These are phyloP conservation scores for Ustulina deusta DNA, from an alignment of 2,329 filamentous ascomycete species.

Conservation along the genomic window DNA sequence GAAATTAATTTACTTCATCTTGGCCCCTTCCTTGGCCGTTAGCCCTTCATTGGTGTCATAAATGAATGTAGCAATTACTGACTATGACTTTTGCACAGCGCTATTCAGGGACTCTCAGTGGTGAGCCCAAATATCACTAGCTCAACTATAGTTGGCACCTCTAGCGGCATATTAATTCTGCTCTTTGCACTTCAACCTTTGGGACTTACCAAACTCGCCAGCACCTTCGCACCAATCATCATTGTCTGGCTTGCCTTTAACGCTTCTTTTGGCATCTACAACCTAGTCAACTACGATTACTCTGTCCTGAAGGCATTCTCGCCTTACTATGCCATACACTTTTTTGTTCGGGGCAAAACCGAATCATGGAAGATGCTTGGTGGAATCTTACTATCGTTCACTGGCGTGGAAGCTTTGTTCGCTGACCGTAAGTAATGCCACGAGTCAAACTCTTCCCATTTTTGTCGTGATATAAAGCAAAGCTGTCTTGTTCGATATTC, in stretches of 20 bases:
- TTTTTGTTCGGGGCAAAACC: constrained; percentile 68
- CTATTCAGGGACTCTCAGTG: constrained; percentile 73
- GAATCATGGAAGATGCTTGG: constrained; percentile 74
- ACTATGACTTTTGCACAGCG: constrained; percentile 52
- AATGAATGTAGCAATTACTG: constrained; percentile 3
- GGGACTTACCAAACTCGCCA: constrained; percentile 70
- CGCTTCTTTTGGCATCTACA: constrained; percentile 72
- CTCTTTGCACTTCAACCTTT: constrained; percentile 75
- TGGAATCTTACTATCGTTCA: constrained; percentile 80
- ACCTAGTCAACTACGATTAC: constrained; percentile 64
- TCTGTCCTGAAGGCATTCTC: constrained; percentile 68
- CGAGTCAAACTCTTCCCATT: no score
- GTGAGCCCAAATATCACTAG: constrained; percentile 67
- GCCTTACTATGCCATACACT: constrained; percentile 70
- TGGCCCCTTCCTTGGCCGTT: no score
- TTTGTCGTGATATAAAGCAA: background rate
- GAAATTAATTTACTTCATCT: background rate
- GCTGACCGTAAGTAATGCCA: constrained; percentile 63
- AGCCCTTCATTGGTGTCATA: no score
- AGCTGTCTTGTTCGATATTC: background rate
- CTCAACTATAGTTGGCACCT: constrained; percentile 70
- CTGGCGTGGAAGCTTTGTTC: constrained; percentile 82
- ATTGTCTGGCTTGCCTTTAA: constrained; percentile 76
- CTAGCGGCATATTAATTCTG: constrained; percentile 72
- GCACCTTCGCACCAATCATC: constrained; percentile 73